A percentile compares a stretch with the other conserved stretches of the same genome.
Conservation (phyloP, 225 moss, liverwort and hornwort species). For the Asterella californica region DNA sequence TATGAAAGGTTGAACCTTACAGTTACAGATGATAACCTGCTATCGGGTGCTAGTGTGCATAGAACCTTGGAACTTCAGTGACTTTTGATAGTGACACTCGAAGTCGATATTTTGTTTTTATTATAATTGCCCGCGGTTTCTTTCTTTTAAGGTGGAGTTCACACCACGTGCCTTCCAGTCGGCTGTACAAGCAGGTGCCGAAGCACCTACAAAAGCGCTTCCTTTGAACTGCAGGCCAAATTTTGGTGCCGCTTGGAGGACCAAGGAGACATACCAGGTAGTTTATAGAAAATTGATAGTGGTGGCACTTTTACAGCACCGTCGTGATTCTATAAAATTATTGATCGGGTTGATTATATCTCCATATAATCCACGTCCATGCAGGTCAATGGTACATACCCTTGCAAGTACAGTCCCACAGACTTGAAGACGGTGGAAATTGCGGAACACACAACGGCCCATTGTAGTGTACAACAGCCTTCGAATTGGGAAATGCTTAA, state of each 20-base stretch:
- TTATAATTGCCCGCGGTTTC: not conserved
- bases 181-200: slow-evolving; percentile 41
- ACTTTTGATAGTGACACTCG: not conserved
- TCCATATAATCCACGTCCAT: not conserved
- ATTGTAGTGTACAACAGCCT: slow-evolving; percentile 38
- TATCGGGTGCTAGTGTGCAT: not conserved
- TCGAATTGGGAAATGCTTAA: slow-evolving; percentile 27
- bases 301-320: not conserved
- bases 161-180: slow-evolving; percentile 39
- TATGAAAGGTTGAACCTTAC: no score
- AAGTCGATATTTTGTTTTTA: not conserved
- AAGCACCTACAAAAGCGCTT: slow-evolving; percentile 42
- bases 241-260: slow-evolving; percentile 53
- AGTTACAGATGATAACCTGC: no score
- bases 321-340: no score
- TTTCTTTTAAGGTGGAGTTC: slow-evolving; percentile 48
- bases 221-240: slow-evolving; percentile 50
- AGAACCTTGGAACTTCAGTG: not conserved
- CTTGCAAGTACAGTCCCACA: slow-evolving; percentile 49
- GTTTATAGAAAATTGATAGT: not conserved
- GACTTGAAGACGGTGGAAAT: slow-evolving; percentile 47
- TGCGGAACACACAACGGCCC: slow-evolving; percentile 27
- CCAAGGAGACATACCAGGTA: slow-evolving; percentile 50
- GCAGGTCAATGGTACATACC: slow-evolving; percentile 55
- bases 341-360: not conserved